phyloP scores from a whole-genome alignment of 2,329 filamentous ascomycete species.

The Apiospora marii region DNA sequence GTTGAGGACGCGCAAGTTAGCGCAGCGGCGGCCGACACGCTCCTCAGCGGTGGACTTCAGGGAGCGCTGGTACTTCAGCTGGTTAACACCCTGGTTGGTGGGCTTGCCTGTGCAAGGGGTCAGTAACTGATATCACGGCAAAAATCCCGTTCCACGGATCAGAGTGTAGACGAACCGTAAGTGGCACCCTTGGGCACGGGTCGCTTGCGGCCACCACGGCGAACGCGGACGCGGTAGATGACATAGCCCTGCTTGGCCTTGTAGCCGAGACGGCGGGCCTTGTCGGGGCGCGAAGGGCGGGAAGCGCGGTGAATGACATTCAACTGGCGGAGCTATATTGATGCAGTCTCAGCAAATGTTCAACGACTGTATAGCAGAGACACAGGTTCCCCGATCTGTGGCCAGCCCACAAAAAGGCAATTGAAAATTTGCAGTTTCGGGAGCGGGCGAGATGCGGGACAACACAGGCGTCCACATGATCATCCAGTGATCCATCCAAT shows the following conservation, averaged over 20 bases:
- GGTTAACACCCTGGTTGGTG: conserved; percentile 99
- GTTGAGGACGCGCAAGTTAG: conserved; percentile 99
- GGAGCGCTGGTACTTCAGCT: conserved; percentile 99
- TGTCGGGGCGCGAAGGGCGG: conserved; percentile 97
- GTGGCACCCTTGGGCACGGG: conserved; percentile 97
- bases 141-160: not conserved
- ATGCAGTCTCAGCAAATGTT: conserved; percentile 99
- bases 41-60: conserved; percentile 98
- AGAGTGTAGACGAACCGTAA: conserved; percentile 74
- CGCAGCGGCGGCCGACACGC: conserved; percentile 98
- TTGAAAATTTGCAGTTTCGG: not conserved
- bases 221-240: conserved; percentile 98
- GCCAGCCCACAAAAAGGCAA: conserved; percentile 19
- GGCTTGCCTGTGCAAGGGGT: conserved; percentile 79
- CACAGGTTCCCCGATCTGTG: conserved; percentile 33
- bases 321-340: conserved; percentile 99
- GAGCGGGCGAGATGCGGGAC: conserved; percentile 33
- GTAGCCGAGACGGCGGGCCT: conserved; percentile 99
- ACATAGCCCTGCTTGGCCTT: conserved; percentile 99
- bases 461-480: conserved; percentile 46
- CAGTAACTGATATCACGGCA: conserved; percentile 29
- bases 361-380: conserved; percentile 98
- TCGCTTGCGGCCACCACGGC: conserved; percentile 98
- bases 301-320: conserved; percentile 99
- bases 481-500: conserved; percentile 35